Evolutionary conservation across 768 basidiomycete species (phyloP).

Genomic region (Cystoderma amianthinum): DNA sequence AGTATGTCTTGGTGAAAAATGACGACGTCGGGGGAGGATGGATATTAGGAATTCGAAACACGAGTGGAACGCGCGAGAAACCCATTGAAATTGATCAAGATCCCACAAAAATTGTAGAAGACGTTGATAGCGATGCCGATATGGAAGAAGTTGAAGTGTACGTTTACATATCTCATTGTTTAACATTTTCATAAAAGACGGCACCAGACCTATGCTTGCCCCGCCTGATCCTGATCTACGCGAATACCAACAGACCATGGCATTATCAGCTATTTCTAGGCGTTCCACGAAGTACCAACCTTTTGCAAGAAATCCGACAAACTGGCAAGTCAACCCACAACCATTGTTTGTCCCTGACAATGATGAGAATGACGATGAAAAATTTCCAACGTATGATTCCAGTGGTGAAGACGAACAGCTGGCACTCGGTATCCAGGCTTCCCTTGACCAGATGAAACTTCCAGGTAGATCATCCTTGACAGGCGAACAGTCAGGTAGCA

Average conservation of each 20-base stretch:
- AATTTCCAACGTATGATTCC: slow-evolving; percentile 2
- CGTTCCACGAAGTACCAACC: slow-evolving; percentile 16
- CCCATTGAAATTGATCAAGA: slow-evolving; percentile 84
- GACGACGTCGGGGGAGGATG: slow-evolving; percentile 85
- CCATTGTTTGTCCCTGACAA: slow-evolving; percentile 49
- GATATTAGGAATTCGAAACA: slow-evolving; percentile 87
- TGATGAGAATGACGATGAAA: slow-evolving; percentile 45
- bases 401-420: slow-evolving; percentile 49
- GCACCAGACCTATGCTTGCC: slow-evolving; percentile 22
- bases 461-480: neutral
- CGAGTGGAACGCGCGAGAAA: slow-evolving; percentile 69
- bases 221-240: slow-evolving; percentile 55
- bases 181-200: neutral
- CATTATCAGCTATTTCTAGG: slow-evolving; percentile 56
- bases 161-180: slow-evolving; percentile 14
- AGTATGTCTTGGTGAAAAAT: slow-evolving; percentile 95
- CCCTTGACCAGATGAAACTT: slow-evolving; percentile 32
- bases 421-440: slow-evolving; percentile 56
- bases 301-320: slow-evolving; percentile 8
- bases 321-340: slow-evolving; percentile 25
- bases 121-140: slow-evolving; percentile 35
- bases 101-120: slow-evolving; percentile 23
- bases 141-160: slow-evolving; percentile 84
- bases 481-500: neutral
- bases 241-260: slow-evolving; percentile 53